phyloP scores from a whole-genome alignment of 257 asterid species.

The Perilla frutescens region DNA sequence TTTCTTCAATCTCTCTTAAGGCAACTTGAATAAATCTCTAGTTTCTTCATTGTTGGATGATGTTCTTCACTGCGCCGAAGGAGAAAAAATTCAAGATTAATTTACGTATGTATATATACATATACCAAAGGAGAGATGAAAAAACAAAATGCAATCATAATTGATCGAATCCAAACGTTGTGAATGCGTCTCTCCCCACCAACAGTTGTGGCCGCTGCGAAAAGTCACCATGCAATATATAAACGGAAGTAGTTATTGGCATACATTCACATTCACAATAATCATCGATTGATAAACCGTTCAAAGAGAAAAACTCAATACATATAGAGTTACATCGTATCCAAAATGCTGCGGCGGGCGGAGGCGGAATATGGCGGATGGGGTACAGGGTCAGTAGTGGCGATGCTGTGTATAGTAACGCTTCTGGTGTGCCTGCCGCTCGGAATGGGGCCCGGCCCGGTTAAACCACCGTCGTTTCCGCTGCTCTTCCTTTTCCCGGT shows the following conservation, averaged over 20 bases:
- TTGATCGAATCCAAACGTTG: slow-evolving; percentile 13
- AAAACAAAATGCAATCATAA: not conserved
- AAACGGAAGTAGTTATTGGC: not conserved
- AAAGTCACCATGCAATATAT: slow-evolving; percentile 38
- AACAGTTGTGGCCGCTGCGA: slow-evolving; percentile 37
- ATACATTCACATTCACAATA: too few relatives aligned
- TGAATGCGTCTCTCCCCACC: not conserved
- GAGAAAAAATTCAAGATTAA: too few relatives aligned
- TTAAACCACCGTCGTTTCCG: slow-evolving; percentile 44
- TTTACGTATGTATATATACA: too few relatives aligned
- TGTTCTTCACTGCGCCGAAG: too few relatives aligned
- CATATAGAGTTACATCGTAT: not conserved
- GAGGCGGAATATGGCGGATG: slow-evolving; percentile 53
- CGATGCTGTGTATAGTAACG: slow-evolving; percentile 46
- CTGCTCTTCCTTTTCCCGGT: slow-evolving; percentile 47
- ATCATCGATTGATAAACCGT: not conserved
- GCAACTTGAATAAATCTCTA: too few relatives aligned
- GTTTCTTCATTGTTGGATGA: too few relatives aligned
- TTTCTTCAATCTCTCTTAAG: too few relatives aligned
- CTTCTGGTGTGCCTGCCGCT: slow-evolving; percentile 51
- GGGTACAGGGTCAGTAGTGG: slow-evolving; percentile 55
- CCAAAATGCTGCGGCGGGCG: slow-evolving; percentile 33
- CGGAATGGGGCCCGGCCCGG: slow-evolving; percentile 46
- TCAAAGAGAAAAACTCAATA: not conserved
- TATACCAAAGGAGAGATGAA: too few relatives aligned